Conservation (phyloP, 108 stramenopile genomes). For the Conticribra weissflogii region DNA sequence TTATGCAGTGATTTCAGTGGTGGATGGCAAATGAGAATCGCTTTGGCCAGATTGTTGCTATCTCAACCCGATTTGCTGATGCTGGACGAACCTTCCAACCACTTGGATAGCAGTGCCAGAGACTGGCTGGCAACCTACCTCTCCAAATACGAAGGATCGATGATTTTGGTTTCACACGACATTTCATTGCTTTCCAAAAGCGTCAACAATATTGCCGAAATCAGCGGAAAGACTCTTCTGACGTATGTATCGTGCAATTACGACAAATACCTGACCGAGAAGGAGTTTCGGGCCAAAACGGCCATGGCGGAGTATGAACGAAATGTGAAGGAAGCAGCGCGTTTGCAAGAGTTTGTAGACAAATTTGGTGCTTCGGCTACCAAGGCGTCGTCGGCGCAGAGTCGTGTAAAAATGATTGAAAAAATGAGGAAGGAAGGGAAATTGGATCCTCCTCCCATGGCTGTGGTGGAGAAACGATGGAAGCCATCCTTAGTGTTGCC, state of each 20-base stretch:
- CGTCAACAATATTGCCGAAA: slow-evolving; percentile 87
- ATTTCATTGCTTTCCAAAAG: slow-evolving; percentile 71
- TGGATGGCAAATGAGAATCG: slow-evolving; percentile 96
- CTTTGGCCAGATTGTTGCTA: slow-evolving; percentile 84
- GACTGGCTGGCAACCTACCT: slow-evolving; percentile 88
- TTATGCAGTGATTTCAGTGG: slow-evolving; percentile 89
- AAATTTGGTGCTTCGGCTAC: slow-evolving; percentile 88
- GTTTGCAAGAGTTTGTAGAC: slow-evolving; percentile 89
- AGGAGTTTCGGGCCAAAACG: slow-evolving; percentile 74
- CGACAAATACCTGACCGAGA: slow-evolving; percentile 74
- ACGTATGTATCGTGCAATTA: slow-evolving; percentile 74
- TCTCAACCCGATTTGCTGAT: slow-evolving; percentile 80
- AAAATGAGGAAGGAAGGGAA: slow-evolving; percentile 82
- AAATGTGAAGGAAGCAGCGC: slow-evolving; percentile 83
- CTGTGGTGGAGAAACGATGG: slow-evolving; percentile 47
- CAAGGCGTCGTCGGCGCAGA: slow-evolving; percentile 88
- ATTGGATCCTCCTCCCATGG: slow-evolving; percentile 64
- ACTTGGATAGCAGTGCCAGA: slow-evolving; percentile 72
- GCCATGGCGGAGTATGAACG: slow-evolving; percentile 84
- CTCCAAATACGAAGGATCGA: slow-evolving; percentile 78
- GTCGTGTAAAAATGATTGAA: slow-evolving; percentile 88
- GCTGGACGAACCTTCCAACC: slow-evolving; percentile 91
- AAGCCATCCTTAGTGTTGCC: slow-evolving; percentile 50
- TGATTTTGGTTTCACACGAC: slow-evolving; percentile 90
- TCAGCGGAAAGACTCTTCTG: slow-evolving; percentile 62